A percentile compares a stretch with the other conserved stretches of the same genome.
Conservation (phyloP, 2,329 filamentous ascomycete species). For the Fusarium armeniacum region DNA sequence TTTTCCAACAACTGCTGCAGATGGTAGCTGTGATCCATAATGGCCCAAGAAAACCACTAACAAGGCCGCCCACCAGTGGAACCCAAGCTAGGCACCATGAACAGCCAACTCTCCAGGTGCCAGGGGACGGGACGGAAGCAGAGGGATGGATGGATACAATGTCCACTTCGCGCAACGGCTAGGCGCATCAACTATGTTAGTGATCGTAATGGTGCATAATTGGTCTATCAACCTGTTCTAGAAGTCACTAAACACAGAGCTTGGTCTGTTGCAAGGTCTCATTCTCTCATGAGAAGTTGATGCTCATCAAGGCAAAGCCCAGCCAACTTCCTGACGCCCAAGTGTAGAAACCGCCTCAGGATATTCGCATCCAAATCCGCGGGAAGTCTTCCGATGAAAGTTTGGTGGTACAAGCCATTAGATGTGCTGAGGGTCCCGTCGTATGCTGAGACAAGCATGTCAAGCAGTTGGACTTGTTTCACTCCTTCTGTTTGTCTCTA, state of each 20-base stretch:
- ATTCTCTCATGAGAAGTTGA: conserved; percentile 5
- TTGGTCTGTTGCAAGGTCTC: not conserved
- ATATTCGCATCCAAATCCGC: conserved; percentile 22
- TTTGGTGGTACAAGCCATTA: conserved; percentile 30
- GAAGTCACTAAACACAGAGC: conserved; percentile 22
- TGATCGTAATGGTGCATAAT: conserved; percentile 10
- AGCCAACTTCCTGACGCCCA: not conserved
- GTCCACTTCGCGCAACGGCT: conserved; percentile 35
- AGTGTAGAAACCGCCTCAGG: conserved; percentile 2
- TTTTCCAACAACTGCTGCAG: conserved; percentile 7
- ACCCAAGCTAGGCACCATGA: conserved; percentile 43
- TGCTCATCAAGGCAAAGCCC: not conserved
- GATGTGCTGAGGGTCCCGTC: conserved; percentile 18
- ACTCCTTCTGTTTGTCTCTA: not conserved
- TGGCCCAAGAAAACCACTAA: conserved; percentile 38
- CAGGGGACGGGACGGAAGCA: conserved; percentile 31
- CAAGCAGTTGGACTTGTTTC: not conserved
- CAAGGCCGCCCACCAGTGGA: conserved; percentile 34
- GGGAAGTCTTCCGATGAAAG: conserved; percentile 9
- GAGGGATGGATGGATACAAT: conserved; percentile 27
- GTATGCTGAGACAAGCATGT: conserved; percentile 19
- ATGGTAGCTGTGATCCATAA: conserved; percentile 4
- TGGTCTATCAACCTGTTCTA: conserved; percentile 30
- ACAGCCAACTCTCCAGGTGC: conserved; percentile 27
- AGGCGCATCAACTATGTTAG: conserved; percentile 24